These are phyloP conservation scores for Diplodia scrobiculata DNA, from an alignment of 2,329 filamentous ascomycete species.

Conservation along the genomic window DNA sequence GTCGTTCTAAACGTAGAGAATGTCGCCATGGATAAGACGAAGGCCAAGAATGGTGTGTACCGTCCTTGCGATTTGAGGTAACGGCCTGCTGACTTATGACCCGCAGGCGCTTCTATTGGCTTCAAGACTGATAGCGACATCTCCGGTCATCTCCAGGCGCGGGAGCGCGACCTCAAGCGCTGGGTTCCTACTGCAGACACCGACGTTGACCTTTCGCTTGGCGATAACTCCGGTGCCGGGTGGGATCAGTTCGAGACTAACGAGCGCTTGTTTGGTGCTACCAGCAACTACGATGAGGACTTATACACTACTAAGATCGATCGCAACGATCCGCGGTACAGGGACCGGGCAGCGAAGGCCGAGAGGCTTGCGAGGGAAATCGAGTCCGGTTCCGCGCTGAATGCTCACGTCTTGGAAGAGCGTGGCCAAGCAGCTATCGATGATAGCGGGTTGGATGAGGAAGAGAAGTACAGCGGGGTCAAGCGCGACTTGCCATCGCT, in stretches of 20 bases:
- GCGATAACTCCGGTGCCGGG: slow-evolving; percentile 56
- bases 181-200: slow-evolving; percentile 72
- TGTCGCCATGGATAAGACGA: slow-evolving; percentile 56
- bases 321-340: slow-evolving; percentile 78
- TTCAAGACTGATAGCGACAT: slow-evolving; percentile 92
- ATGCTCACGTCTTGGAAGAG: slow-evolving; percentile 87
- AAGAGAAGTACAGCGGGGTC: slow-evolving; percentile 97
- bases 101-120: slow-evolving; percentile 62
- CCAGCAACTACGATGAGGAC: slow-evolving; percentile 89
- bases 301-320: slow-evolving; percentile 93
- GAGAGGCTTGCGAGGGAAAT: slow-evolving; percentile 88
- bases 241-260: slow-evolving; percentile 98
- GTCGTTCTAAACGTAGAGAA: slow-evolving; percentile 58
- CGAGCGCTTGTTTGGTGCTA: slow-evolving; percentile 81
- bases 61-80: no score
- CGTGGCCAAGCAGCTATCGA: slow-evolving; percentile 68
- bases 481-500: slow-evolving; percentile 73
- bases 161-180: slow-evolving; percentile 74
- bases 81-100: slow-evolving; percentile 10
- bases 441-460: slow-evolving; percentile 74
- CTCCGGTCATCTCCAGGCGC: slow-evolving; percentile 68
- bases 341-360: slow-evolving; percentile 75
- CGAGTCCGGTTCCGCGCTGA: slow-evolving; percentile 71
- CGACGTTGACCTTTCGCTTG: slow-evolving; percentile 67
- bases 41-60: slow-evolving; percentile 61